phyloP scores from a whole-genome alignment of 192 early-diverging fungal species.

The Glomus cerebriforme region DNA sequence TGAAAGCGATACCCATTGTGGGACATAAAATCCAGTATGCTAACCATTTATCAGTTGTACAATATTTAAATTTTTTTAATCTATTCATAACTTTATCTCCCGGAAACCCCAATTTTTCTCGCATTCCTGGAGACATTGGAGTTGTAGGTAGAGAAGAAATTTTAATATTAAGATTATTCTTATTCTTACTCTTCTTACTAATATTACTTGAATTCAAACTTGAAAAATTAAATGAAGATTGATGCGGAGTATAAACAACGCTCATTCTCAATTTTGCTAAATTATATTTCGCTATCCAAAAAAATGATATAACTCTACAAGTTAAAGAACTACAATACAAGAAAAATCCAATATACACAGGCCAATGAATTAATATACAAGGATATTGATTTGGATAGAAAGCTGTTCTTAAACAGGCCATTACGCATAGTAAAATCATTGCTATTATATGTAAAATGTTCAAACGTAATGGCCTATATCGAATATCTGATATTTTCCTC shows the following conservation, averaged over 20 bases:
- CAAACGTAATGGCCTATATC: slow-evolving; percentile 19
- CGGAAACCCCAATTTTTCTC: background rate
- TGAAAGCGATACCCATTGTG: background rate
- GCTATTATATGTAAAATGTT: slow-evolving; percentile 18
- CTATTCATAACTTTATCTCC: background rate
- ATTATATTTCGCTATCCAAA: slow-evolving; percentile 23
- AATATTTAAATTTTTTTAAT: slow-evolving; percentile 14
- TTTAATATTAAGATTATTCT: background rate
- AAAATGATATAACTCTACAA: slow-evolving; percentile 18
- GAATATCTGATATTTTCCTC: slow-evolving; percentile 15
- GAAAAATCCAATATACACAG: slow-evolving; percentile 16
- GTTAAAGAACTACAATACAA: background rate
- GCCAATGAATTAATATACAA: slow-evolving; percentile 24
- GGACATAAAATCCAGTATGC: slow-evolving; percentile 2
- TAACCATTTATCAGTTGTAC: slow-evolving; percentile 28
- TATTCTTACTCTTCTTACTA: background rate
- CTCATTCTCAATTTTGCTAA: slow-evolving; percentile 29
- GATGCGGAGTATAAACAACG: background rate
- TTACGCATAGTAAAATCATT: slow-evolving; percentile 11
- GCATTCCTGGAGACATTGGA: background rate
- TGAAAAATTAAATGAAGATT: background rate
- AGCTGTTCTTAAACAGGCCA: slow-evolving; percentile 10
- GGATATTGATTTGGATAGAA: slow-evolving; percentile 21
- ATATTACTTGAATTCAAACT: no score
- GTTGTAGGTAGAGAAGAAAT: no score